Conservation (phyloP, 352 stramenopile species). For the Phytophthora palmivora region DNA sequence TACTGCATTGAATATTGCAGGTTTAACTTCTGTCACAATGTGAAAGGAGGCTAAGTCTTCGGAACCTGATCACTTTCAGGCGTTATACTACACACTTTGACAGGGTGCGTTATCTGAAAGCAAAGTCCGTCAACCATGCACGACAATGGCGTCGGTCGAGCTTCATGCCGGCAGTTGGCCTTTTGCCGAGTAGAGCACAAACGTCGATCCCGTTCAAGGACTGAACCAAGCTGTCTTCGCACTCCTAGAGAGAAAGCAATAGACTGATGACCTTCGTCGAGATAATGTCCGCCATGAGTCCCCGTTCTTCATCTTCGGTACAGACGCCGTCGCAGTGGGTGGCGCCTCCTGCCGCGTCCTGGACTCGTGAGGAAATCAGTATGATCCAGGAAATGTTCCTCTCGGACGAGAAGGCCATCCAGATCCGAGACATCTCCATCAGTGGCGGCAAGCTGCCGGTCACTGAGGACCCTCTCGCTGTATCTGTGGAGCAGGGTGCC, state of each 20-base stretch:
- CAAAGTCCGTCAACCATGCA: slow-evolving; percentile 11
- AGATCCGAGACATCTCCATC: slow-evolving; percentile 55
- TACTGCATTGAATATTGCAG: not conserved
- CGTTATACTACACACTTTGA: not conserved
- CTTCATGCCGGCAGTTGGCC: slow-evolving; percentile 24
- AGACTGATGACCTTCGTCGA: slow-evolving; percentile 32
- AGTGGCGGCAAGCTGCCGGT: slow-evolving; percentile 22
- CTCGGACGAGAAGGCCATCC: slow-evolving; percentile 48
- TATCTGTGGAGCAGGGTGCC: slow-evolving; percentile 29
- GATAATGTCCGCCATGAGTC: slow-evolving; percentile 30
- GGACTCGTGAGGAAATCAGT: slow-evolving; percentile 59
- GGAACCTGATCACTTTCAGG: not conserved
- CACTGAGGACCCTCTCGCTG: slow-evolving; percentile 26
- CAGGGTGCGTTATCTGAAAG: slow-evolving; percentile 6
- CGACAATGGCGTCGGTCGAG: slow-evolving; percentile 3
- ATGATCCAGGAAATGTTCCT: slow-evolving; percentile 69
- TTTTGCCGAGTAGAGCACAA: slow-evolving; percentile 41
- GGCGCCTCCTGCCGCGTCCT: slow-evolving; percentile 35
- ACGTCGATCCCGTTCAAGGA: slow-evolving; percentile 14
- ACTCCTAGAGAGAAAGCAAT: slow-evolving; percentile 9
- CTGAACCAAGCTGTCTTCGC: slow-evolving; percentile 13
- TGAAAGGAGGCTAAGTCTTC: not conserved
- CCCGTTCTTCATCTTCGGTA: not conserved
- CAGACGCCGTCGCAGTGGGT: slow-evolving; percentile 26
- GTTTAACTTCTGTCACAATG: not conserved